Evolutionary conservation across 768 basidiomycete species (phyloP), one percentile per base, ranked within the genome.

Genomic region (Hebeloma cylindrosporum): DNA sequence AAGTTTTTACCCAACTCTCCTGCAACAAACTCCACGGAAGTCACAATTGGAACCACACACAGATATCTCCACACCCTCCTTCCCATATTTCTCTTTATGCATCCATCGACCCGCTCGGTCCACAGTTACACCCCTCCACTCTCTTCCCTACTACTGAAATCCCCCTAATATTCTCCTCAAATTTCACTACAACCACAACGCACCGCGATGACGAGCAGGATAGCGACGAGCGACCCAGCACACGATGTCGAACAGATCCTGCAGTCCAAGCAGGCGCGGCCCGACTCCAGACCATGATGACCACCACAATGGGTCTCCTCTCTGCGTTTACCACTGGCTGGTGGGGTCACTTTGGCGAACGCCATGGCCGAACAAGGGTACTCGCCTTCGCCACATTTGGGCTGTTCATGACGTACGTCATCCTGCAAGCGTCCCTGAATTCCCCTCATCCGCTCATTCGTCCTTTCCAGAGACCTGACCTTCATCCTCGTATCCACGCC

Each of bases 271-370:
- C 82, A 3, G 74, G 74, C 29, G 85, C 85, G 0, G 89, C 86
- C 5, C 75, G 76, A 26, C 66, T 91, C 8, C 88, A 91, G 54
- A 82, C 80, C 2, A 71, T 80, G 45, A 85, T 92, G 77, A 88
- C 82, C 0, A 82, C 84, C 9, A 82, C 74, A 2, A 85, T 85
- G 79, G 93, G 93, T 5, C 53, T 82, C 3, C 74, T 96, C 10
- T 85, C 86, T 14, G 91, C 89, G 0, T 63, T 94, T 21, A 93
- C 89, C 4, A 89, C 91, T 0, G 88, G 85, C 2, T 92, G 84
- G 80, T 96, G 93, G 93, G 89, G 90, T 21, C 79, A 79, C 44
- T 85, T 85, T 41, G 81, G 88, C 21, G 90, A 95, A 59, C 72
- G 80, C 16, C 66, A 84, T 52, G 93, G 93, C 10, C 73, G 93